These are phyloP conservation scores for Colletotrichum tropicicola DNA, from an alignment of 2,329 filamentous ascomycete genomes.

Conservation along the genomic window DNA sequence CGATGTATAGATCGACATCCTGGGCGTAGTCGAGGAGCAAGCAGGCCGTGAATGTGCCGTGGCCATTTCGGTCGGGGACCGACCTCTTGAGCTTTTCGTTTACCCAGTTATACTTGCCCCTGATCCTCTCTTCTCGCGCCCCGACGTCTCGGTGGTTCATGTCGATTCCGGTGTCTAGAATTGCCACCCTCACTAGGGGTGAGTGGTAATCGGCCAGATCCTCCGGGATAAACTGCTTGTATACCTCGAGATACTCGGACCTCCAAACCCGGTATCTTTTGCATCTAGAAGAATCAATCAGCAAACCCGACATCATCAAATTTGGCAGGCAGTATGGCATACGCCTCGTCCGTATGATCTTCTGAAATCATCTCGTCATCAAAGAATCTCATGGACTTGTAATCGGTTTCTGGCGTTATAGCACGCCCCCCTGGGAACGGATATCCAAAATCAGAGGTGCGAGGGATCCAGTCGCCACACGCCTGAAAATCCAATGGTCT, in stretches of 20 bases:
- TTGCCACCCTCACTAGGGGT: conserved; percentile 2
- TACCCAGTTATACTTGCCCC: conserved; percentile 2
- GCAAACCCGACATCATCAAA: background rate
- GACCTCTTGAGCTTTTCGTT: background rate
- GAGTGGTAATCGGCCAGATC: background rate
- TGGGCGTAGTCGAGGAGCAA: conserved; percentile 14
- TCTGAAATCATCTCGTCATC: background rate
- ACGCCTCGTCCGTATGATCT: background rate
- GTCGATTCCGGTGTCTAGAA: conserved; percentile 25
- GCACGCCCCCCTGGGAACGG: background rate
- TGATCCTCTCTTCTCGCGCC: background rate
- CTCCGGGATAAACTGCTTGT: background rate
- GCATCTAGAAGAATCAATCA: background rate
- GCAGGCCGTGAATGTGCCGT: background rate
- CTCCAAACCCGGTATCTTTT: background rate
- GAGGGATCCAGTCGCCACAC: no score
- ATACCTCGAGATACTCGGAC: background rate
- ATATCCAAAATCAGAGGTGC: no score
- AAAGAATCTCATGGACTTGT: background rate
- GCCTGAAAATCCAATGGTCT: background rate
- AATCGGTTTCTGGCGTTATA: background rate
- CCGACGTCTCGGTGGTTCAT: background rate
- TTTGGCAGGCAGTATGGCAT: background rate
- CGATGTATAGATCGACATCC: conserved; percentile 10
- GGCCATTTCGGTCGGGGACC: background rate